Conservation (phyloP, 1,139 yeast genomes). For the Hanseniaspora sp. region DNA sequence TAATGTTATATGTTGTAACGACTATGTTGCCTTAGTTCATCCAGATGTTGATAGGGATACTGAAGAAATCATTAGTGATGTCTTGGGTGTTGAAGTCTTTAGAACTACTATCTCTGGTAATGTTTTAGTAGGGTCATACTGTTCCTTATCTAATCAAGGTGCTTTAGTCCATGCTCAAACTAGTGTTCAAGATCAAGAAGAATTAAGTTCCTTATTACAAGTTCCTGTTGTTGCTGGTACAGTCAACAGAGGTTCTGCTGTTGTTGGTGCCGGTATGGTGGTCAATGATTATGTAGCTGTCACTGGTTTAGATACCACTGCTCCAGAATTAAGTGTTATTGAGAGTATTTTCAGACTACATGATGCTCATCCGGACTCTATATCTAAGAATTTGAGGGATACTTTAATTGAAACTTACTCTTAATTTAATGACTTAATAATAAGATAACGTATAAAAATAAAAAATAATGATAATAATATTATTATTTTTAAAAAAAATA, state of each 20-base stretch:
- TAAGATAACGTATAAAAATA: background rate
- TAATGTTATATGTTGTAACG: constrained; percentile 96
- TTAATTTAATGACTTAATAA: constrained; percentile 19
- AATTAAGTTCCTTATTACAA: constrained; percentile 84
- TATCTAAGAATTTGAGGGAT: constrained; percentile 75
- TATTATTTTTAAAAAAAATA: no score
- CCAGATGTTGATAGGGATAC: constrained; percentile 99
- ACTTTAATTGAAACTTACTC: constrained; percentile 80
- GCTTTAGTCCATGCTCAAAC: constrained; percentile 98
- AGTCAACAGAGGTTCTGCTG: constrained; percentile 93
- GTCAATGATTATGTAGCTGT: constrained; percentile 98
- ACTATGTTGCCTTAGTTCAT: constrained; percentile 95
- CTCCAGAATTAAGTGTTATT: constrained; percentile 92
- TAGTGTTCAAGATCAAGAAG: constrained; percentile 95
- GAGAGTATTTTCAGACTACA: constrained; percentile 91
- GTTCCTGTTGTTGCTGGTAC: constrained; percentile 98
- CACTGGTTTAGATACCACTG: constrained; percentile 93
- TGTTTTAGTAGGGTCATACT: constrained; percentile 92
- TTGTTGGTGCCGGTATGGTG: constrained; percentile 97
- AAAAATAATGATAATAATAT: background rate
- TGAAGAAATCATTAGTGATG: constrained; percentile 96
- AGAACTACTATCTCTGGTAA: constrained; percentile 98
- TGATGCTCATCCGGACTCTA: constrained; percentile 78
- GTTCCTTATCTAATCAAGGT: constrained; percentile 92
- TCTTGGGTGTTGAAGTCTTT: constrained; percentile 97